These are phyloP conservation scores for Candida pseudoviswanathii DNA, from an alignment of 1,139 yeast genomes.

Conservation along the genomic window DNA sequence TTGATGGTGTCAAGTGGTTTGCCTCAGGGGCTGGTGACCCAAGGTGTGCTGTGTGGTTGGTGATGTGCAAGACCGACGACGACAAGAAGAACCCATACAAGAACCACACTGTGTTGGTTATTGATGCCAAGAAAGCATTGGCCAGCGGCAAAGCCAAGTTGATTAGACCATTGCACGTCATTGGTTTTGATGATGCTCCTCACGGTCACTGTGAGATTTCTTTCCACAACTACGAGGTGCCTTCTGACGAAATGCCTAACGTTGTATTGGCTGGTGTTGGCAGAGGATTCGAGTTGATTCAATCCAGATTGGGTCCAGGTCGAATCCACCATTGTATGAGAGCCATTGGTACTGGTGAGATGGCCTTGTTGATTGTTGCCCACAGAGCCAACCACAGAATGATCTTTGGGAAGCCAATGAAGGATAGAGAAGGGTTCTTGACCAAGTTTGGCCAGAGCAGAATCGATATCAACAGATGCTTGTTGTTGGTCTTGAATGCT, in stretches of 20 bases:
- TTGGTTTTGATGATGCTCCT: constrained; percentile 74
- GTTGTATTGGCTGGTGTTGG: constrained; percentile 54
- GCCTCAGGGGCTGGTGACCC: constrained; percentile 80
- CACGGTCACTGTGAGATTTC: constrained; percentile 71
- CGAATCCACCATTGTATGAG: constrained; percentile 79
- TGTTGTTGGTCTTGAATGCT: constrained; percentile 63
- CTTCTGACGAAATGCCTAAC: constrained; percentile 40
- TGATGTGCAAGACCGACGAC: constrained; percentile 64
- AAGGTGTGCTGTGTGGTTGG: constrained; percentile 60
- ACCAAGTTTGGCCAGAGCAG: constrained; percentile 57
- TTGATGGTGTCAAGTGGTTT: constrained; percentile 75
- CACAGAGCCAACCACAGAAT: constrained; percentile 57
- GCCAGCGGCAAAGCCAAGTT: constrained; percentile 54
- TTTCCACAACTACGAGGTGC: constrained; percentile 55
- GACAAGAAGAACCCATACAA: constrained; percentile 36
- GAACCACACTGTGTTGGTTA: constrained; percentile 63
- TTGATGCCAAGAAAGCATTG: constrained; percentile 55
- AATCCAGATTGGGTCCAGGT: constrained; percentile 73
- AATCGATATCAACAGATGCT: constrained; percentile 59
- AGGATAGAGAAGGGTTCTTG: constrained; percentile 55
- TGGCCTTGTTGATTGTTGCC: constrained; percentile 54
- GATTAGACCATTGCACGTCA: constrained; percentile 57
- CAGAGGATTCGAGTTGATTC: constrained; percentile 68
- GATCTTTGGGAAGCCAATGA: constrained; percentile 60
- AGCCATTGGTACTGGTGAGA: constrained; percentile 66